A percentile compares a stretch with the other conserved stretches of the same genome.
phyloP scores from a whole-genome alignment of 768 basidiomycete species.

The Mycena sanguinolenta region DNA sequence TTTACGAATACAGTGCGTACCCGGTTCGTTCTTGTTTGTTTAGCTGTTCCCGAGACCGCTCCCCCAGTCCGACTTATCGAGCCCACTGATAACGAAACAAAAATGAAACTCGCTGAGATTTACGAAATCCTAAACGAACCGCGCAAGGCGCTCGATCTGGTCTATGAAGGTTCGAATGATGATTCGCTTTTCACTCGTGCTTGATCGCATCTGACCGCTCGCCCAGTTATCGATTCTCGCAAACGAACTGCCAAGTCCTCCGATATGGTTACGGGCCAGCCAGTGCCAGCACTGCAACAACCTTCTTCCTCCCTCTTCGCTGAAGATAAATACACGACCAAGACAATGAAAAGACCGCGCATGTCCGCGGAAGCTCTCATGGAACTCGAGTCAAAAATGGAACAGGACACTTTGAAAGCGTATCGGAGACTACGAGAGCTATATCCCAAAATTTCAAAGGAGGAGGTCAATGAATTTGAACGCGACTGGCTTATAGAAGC shows the following conservation, averaged over 20 bases:
- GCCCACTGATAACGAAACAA: constrained; percentile 83
- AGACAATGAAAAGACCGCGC: constrained; percentile 49
- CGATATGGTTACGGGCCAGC: constrained; percentile 25
- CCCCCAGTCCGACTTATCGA: constrained; percentile 76
- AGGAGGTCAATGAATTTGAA: constrained; percentile 61
- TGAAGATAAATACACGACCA: constrained; percentile 20
- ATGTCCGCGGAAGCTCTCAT: constrained; percentile 71
- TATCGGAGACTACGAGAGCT: constrained; percentile 73
- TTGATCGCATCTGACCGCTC: not conserved
- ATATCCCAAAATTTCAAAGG: constrained; percentile 65
- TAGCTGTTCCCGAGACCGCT: not conserved
- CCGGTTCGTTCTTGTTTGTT: not conserved
- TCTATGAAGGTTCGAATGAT: constrained; percentile 79
- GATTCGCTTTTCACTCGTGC: constrained; percentile 3
- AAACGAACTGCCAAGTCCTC: constrained; percentile 55
- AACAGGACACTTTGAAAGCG: constrained; percentile 71
- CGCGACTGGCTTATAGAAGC: constrained; percentile 88
- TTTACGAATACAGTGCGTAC: constrained; percentile 85
- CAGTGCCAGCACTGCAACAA: constrained; percentile 1
- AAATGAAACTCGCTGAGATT: constrained; percentile 91
- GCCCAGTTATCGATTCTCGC: constrained; percentile 71
- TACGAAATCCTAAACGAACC: constrained; percentile 89
- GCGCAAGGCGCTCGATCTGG: constrained; percentile 83
- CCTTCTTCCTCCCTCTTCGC: constrained; percentile 31
- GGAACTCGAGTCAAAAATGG: constrained; percentile 76